These are phyloP conservation scores for Guyanaporus albipodus DNA, from an alignment of 768 basidiomycete species.

Conservation along the genomic window DNA sequence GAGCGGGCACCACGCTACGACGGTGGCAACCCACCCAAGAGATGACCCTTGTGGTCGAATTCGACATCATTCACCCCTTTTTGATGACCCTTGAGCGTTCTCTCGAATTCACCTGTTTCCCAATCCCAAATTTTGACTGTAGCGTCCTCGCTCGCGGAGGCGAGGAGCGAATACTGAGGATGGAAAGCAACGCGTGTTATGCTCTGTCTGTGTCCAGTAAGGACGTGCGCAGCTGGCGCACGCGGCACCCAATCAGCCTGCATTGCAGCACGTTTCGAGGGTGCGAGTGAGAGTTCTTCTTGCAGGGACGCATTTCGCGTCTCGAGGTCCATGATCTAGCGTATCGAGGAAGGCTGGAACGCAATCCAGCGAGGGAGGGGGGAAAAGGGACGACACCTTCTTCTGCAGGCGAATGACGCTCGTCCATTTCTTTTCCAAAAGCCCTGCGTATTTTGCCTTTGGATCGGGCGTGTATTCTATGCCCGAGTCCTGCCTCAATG, in stretches of 20 bases:
- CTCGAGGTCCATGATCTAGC: conserved; percentile 97
- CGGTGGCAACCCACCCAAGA: conserved; percentile 56
- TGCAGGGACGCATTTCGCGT: conserved; percentile 74
- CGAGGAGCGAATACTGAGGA: conserved; percentile 77
- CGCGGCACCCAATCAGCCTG: conserved; percentile 87
- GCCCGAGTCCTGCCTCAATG: conserved; percentile 50
- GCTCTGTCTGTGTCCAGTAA: conserved; percentile 70
- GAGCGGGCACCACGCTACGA: background rate
- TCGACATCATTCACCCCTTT: conserved; percentile 84
- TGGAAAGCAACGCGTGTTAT: conserved; percentile 83
- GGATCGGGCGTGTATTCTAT: conserved; percentile 76
- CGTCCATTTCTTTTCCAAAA: conserved; percentile 98
- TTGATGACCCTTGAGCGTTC: conserved; percentile 90
- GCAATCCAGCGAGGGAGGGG: conserved; percentile 3
- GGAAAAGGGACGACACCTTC: conserved; percentile 62
- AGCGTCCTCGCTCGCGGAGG: conserved; percentile 84
- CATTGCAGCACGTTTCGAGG: conserved; percentile 49
- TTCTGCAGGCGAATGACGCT: conserved; percentile 93
- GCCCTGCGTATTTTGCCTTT: conserved; percentile 78
- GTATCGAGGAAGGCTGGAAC: conserved; percentile 8
- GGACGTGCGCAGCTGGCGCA: conserved; percentile 75
- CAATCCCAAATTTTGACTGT: conserved; percentile 95
- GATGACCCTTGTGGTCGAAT: conserved; percentile 81
- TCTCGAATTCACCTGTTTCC: conserved; percentile 92
- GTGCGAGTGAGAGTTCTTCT: conserved; percentile 58